Conservation (phyloP, 139 green algal species). For the Picochlorum sp. region DNA sequence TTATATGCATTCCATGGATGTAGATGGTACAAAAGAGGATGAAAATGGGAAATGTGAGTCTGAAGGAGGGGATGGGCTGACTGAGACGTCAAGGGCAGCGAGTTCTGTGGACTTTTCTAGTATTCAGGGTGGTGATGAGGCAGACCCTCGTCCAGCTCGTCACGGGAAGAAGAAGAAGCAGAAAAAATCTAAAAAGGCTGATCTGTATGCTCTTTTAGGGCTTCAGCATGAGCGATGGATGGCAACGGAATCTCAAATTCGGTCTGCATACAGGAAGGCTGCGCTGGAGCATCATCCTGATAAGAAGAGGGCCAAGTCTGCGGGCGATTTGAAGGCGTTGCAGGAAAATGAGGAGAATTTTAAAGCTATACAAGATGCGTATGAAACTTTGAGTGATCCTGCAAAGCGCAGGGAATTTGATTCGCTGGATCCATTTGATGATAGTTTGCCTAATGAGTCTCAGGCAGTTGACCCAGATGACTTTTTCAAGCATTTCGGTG, state of each 20-base stretch:
- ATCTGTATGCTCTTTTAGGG: conserved; percentile 80
- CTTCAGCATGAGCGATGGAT: conserved; percentile 67
- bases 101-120: conserved; percentile 16
- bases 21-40: conserved; percentile 15
- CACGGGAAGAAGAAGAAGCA: conserved; percentile 55
- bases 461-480: conserved; percentile 47
- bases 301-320: conserved; percentile 47
- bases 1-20: background rate
- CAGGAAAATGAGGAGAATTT: conserved; percentile 66
- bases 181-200: conserved; percentile 39
- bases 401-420: conserved; percentile 75
- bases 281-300: conserved; percentile 87
- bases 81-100: background rate
- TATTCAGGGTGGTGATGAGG: conserved; percentile 15
- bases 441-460: conserved; percentile 66
- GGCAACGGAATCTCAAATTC: conserved; percentile 70
- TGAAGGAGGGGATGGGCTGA: background rate
- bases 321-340: conserved; percentile 34
- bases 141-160: conserved; percentile 8
- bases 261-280: conserved; percentile 67
- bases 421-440: conserved; percentile 90
- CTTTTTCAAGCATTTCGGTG: conserved; percentile 90
- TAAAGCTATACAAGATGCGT: conserved; percentile 77
- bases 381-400: conserved; percentile 75
- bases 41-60: conserved; percentile 1